These are phyloP conservation scores for Knufia petricola DNA, from an alignment of 2,329 filamentous ascomycete genomes.

Conservation along the genomic window DNA sequence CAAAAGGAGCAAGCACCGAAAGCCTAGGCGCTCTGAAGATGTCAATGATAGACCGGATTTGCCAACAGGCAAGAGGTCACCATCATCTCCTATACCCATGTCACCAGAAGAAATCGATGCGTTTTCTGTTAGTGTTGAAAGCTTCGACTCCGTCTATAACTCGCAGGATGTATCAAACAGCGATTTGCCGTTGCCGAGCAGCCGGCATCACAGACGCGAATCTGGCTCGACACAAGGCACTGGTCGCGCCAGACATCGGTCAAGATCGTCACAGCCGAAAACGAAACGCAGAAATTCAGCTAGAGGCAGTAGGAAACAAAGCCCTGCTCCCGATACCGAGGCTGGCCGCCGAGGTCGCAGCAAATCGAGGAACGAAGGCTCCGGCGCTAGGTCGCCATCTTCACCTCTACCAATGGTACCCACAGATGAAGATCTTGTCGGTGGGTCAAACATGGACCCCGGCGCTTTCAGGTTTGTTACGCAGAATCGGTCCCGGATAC, in stretches of 20 bases:
- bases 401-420: slow-evolving; percentile 69
- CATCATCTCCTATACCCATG: slow-evolving; percentile 88
- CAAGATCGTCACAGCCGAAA: slow-evolving; percentile 26
- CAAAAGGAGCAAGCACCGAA: slow-evolving; percentile 39
- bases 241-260: slow-evolving; percentile 28
- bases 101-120: slow-evolving; percentile 67
- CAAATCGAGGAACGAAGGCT: slow-evolving; percentile 48
- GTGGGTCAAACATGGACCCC: slow-evolving; percentile 55
- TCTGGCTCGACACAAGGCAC: slow-evolving; percentile 18
- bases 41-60: slow-evolving; percentile 61
- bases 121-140: slow-evolving; percentile 38
- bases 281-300: slow-evolving; percentile 26
- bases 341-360: slow-evolving; percentile 51
- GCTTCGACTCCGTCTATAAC: slow-evolving; percentile 40
- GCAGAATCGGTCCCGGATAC: slow-evolving; percentile 37
- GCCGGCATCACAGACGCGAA: slow-evolving; percentile 13
- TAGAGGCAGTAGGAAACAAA: slow-evolving; percentile 31
- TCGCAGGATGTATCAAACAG: slow-evolving; percentile 28
- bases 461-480: slow-evolving; percentile 33
- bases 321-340: slow-evolving; percentile 18
- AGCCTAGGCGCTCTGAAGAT: slow-evolving; percentile 52
- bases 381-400: slow-evolving; percentile 61
- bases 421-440: slow-evolving; percentile 44
- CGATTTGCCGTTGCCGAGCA: slow-evolving; percentile 14
- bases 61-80: slow-evolving; percentile 71